Conservation (phyloP, 23 red algal species). For the Gracilaria caudata region DNA sequence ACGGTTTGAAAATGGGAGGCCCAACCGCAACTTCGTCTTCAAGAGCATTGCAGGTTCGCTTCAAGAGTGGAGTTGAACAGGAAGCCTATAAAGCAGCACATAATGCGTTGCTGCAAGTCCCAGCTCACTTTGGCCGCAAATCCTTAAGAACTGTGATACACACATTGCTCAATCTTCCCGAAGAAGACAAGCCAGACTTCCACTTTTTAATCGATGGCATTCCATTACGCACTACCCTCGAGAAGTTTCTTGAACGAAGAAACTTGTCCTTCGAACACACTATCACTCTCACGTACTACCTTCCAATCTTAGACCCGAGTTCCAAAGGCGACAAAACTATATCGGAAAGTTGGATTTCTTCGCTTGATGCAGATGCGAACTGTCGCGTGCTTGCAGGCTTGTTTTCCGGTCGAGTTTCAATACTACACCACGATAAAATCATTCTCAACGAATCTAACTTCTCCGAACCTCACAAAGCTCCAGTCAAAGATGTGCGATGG, state of each 20-base stretch:
- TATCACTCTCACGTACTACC: conserved; percentile 63
- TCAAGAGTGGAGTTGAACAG: conserved; percentile 27
- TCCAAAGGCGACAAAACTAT: background rate
- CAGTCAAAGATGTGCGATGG: conserved; percentile 72
- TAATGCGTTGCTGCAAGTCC: conserved; percentile 54
- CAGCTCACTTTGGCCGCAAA: conserved; percentile 55
- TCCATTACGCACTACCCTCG: conserved; percentile 70
- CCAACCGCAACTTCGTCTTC: conserved; percentile 8
- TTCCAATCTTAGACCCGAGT: conserved; percentile 40
- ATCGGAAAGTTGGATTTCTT: conserved; percentile 59
- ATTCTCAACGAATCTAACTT: conserved; percentile 22
- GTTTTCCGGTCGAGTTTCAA: conserved; percentile 45
- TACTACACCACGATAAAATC: conserved; percentile 10
- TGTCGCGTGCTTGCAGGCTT: conserved; percentile 36
- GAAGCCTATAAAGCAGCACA: conserved; percentile 31
- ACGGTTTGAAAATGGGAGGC: background rate
- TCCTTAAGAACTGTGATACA: conserved; percentile 42
- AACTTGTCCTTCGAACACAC: conserved; percentile 46
- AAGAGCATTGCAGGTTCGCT: conserved; percentile 53
- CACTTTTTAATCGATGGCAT: conserved; percentile 57
- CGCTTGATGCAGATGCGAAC: conserved; percentile 15
- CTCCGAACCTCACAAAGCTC: conserved; percentile 30
- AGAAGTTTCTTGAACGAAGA: conserved; percentile 61
- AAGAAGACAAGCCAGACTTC: conserved; percentile 51
- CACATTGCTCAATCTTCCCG: conserved; percentile 44